A percentile compares a stretch with the other conserved stretches of the same genome.
These are phyloP conservation scores for Pleurotus platypus DNA, from an alignment of 768 basidiomycete species.

Conservation along the genomic window DNA sequence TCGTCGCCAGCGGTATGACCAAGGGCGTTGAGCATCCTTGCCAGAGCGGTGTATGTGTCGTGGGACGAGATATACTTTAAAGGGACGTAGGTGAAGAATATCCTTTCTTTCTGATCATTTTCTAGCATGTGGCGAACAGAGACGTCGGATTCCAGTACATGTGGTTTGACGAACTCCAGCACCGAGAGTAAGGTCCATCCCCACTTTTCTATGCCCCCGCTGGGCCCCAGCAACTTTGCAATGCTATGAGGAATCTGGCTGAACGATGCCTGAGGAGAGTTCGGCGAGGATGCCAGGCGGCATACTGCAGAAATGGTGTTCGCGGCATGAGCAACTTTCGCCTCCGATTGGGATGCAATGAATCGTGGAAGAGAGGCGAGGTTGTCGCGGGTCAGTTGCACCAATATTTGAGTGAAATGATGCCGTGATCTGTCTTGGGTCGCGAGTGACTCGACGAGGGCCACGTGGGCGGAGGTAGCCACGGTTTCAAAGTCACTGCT, in stretches of 20 bases:
- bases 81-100: slow-evolving; percentile 54
- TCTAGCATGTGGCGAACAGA: slow-evolving; percentile 58
- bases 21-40: slow-evolving; percentile 69
- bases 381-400: slow-evolving; percentile 60
- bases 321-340: slow-evolving; percentile 68
- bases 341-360: slow-evolving; percentile 66
- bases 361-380: slow-evolving; percentile 70
- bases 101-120: slow-evolving; percentile 32
- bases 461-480: slow-evolving; percentile 39
- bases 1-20: slow-evolving; percentile 67
- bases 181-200: slow-evolving; percentile 82
- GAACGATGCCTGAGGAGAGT: slow-evolving; percentile 12
- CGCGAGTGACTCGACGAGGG: slow-evolving; percentile 44
- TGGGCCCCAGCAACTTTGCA: slow-evolving; percentile 70
- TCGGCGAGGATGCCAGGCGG: slow-evolving; percentile 30
- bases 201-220: slow-evolving; percentile 88
- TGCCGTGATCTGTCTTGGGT: slow-evolving; percentile 37
- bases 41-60: slow-evolving; percentile 51
- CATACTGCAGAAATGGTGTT: slow-evolving; percentile 72
- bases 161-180: slow-evolving; percentile 68
- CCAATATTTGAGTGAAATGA: slow-evolving; percentile 50
- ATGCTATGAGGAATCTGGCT: slow-evolving; percentile 49
- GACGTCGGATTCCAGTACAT: slow-evolving; percentile 43
- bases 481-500: slow-evolving; percentile 54
- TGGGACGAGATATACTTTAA: slow-evolving; percentile 54